Evolutionary conservation across 495 filamentous ascomycete species (phyloP), one percentile per base, ranked within the genome.

Genomic region (Paragyromitra xinjiangensis): DNA sequence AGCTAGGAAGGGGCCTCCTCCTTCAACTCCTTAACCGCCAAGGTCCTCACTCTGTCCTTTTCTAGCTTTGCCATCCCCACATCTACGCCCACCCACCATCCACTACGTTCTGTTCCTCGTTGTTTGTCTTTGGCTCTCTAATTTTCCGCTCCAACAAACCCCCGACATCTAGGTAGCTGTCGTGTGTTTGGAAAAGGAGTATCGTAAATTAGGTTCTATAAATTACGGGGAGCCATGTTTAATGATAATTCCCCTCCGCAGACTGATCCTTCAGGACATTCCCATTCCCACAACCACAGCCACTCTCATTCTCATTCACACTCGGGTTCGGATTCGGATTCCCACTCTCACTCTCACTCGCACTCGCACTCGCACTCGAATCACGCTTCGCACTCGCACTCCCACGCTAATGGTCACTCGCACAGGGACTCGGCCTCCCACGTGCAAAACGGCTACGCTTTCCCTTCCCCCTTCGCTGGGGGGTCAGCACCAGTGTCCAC

Each of bases 371-470:
- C 80, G 0, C 81, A 83, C 16, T 83, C 82, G 1, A 80, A 83
- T 51, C 48, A 51, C 22, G 9, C 24, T 29, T 61, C 73, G 1
- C 66, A 78, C 59, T 67, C 69, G 16, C 24, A 50, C 58, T 82
- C 83, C 0, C 82, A 85, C 62, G 83, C 85, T 0, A 85, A 86
- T 68, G 83, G 84, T 55, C 83, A 84, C 39, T 80, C 83, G 51
- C 84, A 82, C 29, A 80, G 79, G 24, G 79, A 82, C 55, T 81
- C 82, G 64, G 79, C 81, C 6, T 71, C 83, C 58, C 79, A 75
- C 39, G 67, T 78, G 40, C 83, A 82, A 40, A 83, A 83, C 22
- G 76, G 77, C 63, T 70, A 81, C 70, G 71, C 81, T 22, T 73
- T 77, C 29, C 75, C 68, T 48, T 78, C 69, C 34, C 64, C 64